A percentile compares a stretch with the other conserved stretches of the same genome.
phyloP scores from a whole-genome alignment of 768 basidiomycete species.

The Tephrocybe sp. region DNA sequence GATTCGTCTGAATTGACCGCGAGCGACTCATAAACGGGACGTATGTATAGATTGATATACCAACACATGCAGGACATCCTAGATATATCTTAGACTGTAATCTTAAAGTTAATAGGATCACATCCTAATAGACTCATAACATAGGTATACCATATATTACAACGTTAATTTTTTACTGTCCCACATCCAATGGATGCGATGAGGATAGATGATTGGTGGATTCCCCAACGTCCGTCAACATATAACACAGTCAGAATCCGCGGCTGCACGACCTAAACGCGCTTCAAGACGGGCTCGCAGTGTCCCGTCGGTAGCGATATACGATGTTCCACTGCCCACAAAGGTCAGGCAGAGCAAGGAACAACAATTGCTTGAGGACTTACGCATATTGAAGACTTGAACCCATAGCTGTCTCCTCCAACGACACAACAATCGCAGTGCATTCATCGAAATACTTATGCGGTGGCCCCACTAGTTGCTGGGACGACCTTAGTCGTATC shows the following conservation, averaged over 20 bases:
- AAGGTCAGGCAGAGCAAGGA: background rate
- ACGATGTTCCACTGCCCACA: slow-evolving; percentile 38
- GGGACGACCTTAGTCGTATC: slow-evolving; percentile 33
- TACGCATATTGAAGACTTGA: slow-evolving; percentile 52
- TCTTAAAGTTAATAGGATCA: too few species aligned
- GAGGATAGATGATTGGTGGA: too few species aligned
- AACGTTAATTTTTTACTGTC: too few species aligned
- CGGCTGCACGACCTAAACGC: slow-evolving; percentile 30
- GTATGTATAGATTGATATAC: too few species aligned
- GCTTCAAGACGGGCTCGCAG: slow-evolving; percentile 47
- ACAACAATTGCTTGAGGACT: slow-evolving; percentile 17
- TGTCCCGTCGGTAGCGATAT: slow-evolving; percentile 42
- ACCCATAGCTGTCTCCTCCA: slow-evolving; percentile 39
- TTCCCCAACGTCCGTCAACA: slow-evolving; percentile 23
- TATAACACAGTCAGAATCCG: slow-evolving; percentile 39
- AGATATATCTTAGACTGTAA: too few species aligned
- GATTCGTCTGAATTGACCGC: too few species aligned
- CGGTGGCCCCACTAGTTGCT: slow-evolving; percentile 29
- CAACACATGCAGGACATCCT: too few species aligned
- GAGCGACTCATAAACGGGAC: too few species aligned
- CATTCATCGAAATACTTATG: background rate
- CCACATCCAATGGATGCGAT: too few species aligned
- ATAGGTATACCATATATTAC: too few species aligned
- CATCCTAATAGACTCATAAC: too few species aligned
- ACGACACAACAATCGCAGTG: slow-evolving; percentile 32